Evolutionary conservation across 495 filamentous ascomycete species (phyloP).

Genomic region (Astrothelium subdiscretum): DNA sequence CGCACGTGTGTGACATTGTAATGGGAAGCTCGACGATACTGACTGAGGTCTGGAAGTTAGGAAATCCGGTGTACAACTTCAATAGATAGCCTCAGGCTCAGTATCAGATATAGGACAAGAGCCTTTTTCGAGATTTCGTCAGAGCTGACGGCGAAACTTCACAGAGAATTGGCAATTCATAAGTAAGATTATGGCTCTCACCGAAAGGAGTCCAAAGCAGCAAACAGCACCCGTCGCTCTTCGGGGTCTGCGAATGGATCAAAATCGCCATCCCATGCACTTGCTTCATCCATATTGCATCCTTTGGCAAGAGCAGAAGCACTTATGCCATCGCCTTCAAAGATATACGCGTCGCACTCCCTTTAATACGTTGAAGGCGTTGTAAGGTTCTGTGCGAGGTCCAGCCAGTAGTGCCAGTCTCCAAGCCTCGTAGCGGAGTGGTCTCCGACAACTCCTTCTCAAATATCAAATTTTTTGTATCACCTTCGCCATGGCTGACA

Average conservation of each 20-base stretch:
- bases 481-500: not conserved
- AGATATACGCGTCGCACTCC: no score
- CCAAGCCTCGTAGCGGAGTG: not conserved
- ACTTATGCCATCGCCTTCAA: no score
- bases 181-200: no score
- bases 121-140: no score
- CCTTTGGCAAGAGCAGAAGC: not conserved
- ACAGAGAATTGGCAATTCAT: no score
- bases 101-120: no score
- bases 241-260: slow-evolving; percentile 58
- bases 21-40: slow-evolving; percentile 75
- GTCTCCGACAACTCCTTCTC: not conserved
- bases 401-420: no score
- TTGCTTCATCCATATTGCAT: not conserved
- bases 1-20: slow-evolving; percentile 79
- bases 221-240: slow-evolving; percentile 63
- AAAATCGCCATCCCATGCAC: slow-evolving; percentile 36
- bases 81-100: no score
- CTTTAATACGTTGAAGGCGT: no score
- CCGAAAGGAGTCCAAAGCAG: slow-evolving; percentile 76
- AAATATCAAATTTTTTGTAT: not conserved
- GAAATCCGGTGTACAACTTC: no score
- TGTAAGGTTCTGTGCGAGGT: no score
- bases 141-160: no score
- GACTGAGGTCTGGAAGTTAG: slow-evolving; percentile 35